Conservation (phyloP, 148 eudicot species). For the Cornus florida region DNA sequence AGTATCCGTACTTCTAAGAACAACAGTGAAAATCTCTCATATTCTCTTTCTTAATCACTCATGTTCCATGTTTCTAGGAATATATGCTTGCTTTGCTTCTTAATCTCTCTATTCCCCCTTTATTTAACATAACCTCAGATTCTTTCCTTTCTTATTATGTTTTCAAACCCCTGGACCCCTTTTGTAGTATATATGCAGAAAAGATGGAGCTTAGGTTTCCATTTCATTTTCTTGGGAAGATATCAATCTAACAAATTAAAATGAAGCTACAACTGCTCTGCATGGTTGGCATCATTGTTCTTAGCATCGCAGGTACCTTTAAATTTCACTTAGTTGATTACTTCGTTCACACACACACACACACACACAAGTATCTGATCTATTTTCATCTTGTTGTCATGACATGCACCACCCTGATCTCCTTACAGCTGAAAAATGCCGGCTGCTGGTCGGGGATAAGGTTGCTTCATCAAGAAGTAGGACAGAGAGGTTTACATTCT, state of each 20-base stretch:
- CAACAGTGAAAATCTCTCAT: too few species aligned
- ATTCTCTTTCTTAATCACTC: not conserved
- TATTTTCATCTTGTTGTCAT: too few species aligned
- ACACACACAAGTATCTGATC: too few species aligned
- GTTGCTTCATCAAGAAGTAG: slow-evolving; percentile 40
- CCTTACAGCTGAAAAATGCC: slow-evolving; percentile 44
- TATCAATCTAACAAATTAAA: slow-evolving; percentile 1
- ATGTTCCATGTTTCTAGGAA: not conserved
- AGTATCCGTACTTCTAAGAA: too few species aligned
- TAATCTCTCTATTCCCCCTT: not conserved
- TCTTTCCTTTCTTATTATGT: not conserved
- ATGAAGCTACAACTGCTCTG: slow-evolving; percentile 25
- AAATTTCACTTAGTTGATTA: not conserved
- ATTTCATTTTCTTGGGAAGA: not conserved
- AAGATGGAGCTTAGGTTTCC: not conserved
- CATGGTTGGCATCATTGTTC: slow-evolving; percentile 21
- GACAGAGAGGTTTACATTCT: slow-evolving; percentile 36
- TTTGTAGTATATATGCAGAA: too few species aligned
- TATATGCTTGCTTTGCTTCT: not conserved
- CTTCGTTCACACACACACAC: not conserved
- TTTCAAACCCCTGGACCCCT: not conserved
- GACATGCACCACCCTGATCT: not conserved
- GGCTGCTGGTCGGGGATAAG: slow-evolving; percentile 40
- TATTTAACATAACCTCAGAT: not conserved
- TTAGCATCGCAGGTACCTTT: slow-evolving; percentile 28